phyloP scores from a whole-genome alignment of 495 filamentous ascomycete species.

The Penicillium lagena region DNA sequence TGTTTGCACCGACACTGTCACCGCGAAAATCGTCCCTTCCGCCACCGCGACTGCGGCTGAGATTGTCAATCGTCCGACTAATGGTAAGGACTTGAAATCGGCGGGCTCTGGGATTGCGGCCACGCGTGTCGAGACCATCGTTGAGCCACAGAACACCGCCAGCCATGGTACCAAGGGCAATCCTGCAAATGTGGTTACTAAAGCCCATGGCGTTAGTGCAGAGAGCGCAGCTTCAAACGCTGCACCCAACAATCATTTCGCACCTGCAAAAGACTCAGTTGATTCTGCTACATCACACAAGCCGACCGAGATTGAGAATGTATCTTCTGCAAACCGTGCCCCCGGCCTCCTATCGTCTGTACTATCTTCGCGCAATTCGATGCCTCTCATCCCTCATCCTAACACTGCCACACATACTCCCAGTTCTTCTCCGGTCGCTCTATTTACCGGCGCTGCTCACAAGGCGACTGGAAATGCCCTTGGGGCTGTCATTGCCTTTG shows the following conservation, averaged over 20 bases:
- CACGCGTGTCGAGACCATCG: too few species aligned
- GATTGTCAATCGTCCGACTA: not conserved
- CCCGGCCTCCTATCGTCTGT: not conserved
- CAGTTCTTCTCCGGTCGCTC: slow-evolving; percentile 11
- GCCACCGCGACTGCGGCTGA: too few species aligned
- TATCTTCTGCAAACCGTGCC: not conserved
- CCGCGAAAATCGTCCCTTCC: too few species aligned
- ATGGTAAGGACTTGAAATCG: too few species aligned
- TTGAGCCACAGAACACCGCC: too few species aligned
- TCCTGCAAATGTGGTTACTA: too few species aligned
- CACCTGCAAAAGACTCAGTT: not conserved
- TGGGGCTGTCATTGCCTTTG: slow-evolving; percentile 9
- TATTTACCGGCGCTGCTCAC: slow-evolving; percentile 25
- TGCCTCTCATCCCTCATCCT: slow-evolving; percentile 7
- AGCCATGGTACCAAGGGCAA: too few species aligned
- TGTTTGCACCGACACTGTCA: not conserved
- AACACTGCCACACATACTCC: slow-evolving; percentile 1
- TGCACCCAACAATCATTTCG: slow-evolving; percentile 5
- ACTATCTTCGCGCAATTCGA: slow-evolving; percentile 2
- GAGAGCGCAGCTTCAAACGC: too few species aligned
- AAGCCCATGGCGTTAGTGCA: too few species aligned
- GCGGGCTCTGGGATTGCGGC: too few species aligned
- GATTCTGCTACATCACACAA: too few species aligned
- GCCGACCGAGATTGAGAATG: too few species aligned
- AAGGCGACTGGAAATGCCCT: slow-evolving; percentile 16